Percentiles rank a stretch among this genome's conserved stretches.
phyloP scores from a whole-genome alignment of 2,329 filamentous ascomycete genomes.

The Emydomyces testavorans region DNA sequence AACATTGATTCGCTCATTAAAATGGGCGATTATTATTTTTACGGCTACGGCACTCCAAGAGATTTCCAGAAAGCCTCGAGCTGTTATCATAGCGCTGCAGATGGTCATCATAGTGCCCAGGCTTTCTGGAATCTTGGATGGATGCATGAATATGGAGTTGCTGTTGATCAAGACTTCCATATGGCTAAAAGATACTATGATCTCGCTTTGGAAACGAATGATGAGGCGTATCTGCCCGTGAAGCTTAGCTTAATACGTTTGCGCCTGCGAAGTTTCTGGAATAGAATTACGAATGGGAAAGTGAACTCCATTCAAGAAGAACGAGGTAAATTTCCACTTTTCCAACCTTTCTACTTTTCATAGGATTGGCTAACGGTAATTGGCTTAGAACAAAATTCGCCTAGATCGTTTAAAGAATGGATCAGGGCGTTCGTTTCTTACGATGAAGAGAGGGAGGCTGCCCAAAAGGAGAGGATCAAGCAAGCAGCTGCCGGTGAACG shows the following conservation, averaged over 20 bases:
- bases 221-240: conserved; percentile 87
- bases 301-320: conserved; percentile 90
- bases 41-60: conserved; percentile 59
- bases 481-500: conserved; percentile 40
- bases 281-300: conserved; percentile 77
- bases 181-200: conserved; percentile 96
- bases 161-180: conserved; percentile 89
- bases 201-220: conserved; percentile 77
- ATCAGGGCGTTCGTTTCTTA: conserved; percentile 70
- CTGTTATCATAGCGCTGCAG: conserved; percentile 85
- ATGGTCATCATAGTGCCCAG: conserved; percentile 84
- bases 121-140: conserved; percentile 94
- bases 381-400: conserved; percentile 51
- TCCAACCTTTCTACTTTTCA: background rate
- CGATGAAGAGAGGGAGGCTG: conserved; percentile 52
- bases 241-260: conserved; percentile 79
- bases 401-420: conserved; percentile 77
- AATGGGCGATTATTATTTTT: conserved; percentile 95
- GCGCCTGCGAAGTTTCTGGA: conserved; percentile 80
- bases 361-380: background rate
- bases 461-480: conserved; percentile 46
- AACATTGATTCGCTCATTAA: conserved; percentile 94
- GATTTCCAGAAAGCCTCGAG: conserved; percentile 79
- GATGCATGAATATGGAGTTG: conserved; percentile 98
- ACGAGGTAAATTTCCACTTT: conserved; percentile 48